Base-by-base conservation (phyloP, 352 stramenopile genomes). In the Phytophthora syringae region DNA sequence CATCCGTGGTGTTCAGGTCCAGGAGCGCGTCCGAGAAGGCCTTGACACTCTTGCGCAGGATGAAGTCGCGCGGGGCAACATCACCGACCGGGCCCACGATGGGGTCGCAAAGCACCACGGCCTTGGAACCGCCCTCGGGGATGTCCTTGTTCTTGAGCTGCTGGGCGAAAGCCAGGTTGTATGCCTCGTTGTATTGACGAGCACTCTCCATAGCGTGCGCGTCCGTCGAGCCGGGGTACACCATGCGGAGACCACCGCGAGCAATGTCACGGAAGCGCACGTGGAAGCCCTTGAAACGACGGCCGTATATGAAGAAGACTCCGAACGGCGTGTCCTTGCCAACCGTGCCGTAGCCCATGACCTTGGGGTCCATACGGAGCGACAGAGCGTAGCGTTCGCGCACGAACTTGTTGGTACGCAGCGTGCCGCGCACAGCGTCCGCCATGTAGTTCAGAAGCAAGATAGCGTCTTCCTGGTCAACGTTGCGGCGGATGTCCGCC, bases 21-120 rank as follows among this genome's bases (percentile, higher is more conserved):
- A 95, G 63, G 9, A 95, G 61, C 11, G 85, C 85, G 45, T 94
- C 87, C 27, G 92, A 97, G 76, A 99, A 99, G 20, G 96, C 97
- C 82, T 99, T 99, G 49, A 99, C 96, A 42, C 86, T 95, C 88
- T 99, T 99, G 61, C 96, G 88, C 66, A 99, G 94, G 55, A 94
- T 94, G 51, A 92, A 96, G 64, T 96, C 86, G 20, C 86, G 85
- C 24, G 86, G 81, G 5, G 86, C 86, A 52, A 94, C 71, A 59
- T 94, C 85, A 9, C 83, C 88, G 5, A 92, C 64, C 10, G 83
- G 79, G 15, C 84, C 84, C 9, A 90, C 80, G 27, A 90, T 88
- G 21, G 82, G 82, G 56, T 95, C 86, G 22, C 88, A 89, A 3
- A 94, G 71, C 49, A 95, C 81, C 16, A 94, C 86, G 21, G 84